phyloP scores from a whole-genome alignment of 805 yeast genomes.

The Kodamaea jinghongensis region DNA sequence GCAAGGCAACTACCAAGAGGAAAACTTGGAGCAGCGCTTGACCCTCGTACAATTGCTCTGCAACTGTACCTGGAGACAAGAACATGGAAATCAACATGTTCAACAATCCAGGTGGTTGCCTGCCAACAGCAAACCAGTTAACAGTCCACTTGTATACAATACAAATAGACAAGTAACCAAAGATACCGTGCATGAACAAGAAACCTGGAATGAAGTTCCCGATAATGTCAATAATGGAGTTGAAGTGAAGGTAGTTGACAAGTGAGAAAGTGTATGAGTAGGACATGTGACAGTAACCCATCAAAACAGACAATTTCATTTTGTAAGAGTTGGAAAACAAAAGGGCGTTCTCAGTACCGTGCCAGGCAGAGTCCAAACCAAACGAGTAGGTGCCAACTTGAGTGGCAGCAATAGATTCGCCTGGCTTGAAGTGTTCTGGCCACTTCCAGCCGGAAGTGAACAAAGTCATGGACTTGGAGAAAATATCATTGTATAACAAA shows the following conservation, averaged over 20 bases:
- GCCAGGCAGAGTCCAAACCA: conserved; percentile 76
- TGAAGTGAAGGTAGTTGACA: conserved; percentile 57
- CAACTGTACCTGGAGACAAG: conserved; percentile 67
- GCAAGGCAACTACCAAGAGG: conserved; percentile 54
- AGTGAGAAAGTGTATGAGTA: conserved; percentile 68
- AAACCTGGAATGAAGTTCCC: conserved; percentile 76
- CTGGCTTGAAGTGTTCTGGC: conserved; percentile 42
- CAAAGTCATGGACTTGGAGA: conserved; percentile 85
- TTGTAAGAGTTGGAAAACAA: conserved; percentile 71
- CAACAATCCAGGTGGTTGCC: conserved; percentile 68
- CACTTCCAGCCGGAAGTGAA: conserved; percentile 92
- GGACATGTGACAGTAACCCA: conserved; percentile 76
- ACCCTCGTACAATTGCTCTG: conserved; percentile 62
- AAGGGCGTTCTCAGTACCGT: conserved; percentile 71
- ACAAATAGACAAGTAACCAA: conserved; percentile 65
- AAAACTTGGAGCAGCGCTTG: conserved; percentile 61
- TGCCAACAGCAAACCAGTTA: conserved; percentile 62
- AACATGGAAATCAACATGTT: conserved; percentile 78
- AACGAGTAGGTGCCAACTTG: conserved; percentile 53
- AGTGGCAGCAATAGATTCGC: conserved; percentile 43
- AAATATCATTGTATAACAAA: conserved; percentile 85
- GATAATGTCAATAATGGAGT: conserved; percentile 59
- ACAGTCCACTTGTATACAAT: conserved; percentile 73
- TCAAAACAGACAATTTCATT: conserved; percentile 71
- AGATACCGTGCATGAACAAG: conserved; percentile 71